Percentiles rank a stretch among this genome's conserved stretches.
Conservation (phyloP, 805 yeast genomes). For the Hanseniaspora guilliermondii region DNA sequence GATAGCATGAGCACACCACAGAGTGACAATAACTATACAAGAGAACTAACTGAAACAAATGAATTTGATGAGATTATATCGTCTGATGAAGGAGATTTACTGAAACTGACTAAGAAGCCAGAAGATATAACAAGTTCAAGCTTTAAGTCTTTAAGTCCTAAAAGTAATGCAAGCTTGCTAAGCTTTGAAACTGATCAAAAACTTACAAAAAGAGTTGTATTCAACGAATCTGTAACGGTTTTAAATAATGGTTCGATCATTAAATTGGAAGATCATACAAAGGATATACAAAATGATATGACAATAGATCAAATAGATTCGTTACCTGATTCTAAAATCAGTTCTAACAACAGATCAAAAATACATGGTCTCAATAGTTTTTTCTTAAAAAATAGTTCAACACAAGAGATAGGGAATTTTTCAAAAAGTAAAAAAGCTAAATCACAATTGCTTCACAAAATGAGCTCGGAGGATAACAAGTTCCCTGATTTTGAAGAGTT, state of each 20-base stretch:
- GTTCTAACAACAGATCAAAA: slow-evolving; percentile 16
- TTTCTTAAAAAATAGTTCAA: slow-evolving; percentile 18
- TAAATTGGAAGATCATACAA: neutral
- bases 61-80: slow-evolving; percentile 26
- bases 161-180: neutral
- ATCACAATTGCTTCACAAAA: slow-evolving; percentile 21
- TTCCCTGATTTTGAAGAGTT: slow-evolving; percentile 15
- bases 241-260: slow-evolving; percentile 2
- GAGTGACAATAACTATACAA: slow-evolving; percentile 24
- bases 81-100: slow-evolving; percentile 24
- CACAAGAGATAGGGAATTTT: slow-evolving; percentile 17
- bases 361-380: neutral
- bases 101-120: neutral
- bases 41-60: slow-evolving; percentile 28
- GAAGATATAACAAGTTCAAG: neutral
- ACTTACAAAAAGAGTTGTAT: slow-evolving; percentile 7
- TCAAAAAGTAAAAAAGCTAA: slow-evolving; percentile 20
- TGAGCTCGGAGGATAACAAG: slow-evolving; percentile 18
- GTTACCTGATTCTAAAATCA: slow-evolving; percentile 14
- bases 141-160: neutral
- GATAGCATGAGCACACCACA: slow-evolving; percentile 16
- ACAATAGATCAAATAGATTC: neutral
- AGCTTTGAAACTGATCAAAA: neutral
- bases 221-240: slow-evolving; percentile 9
- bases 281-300: neutral